Base-by-base conservation (phyloP, 164 flowering plant genomes). In the Malania oleifera region DNA sequence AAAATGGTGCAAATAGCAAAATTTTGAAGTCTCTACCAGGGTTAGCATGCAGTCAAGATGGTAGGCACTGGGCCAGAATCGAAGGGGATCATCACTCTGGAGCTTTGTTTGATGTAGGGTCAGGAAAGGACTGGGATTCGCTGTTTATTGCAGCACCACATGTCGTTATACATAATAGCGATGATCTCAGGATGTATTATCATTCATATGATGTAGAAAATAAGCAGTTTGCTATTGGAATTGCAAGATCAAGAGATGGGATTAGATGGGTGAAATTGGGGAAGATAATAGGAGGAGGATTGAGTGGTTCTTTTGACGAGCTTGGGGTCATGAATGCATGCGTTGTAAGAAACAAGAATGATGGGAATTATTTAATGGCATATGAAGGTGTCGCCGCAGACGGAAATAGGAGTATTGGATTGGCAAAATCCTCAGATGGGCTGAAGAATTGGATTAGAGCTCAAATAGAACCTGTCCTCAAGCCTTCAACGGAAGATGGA, bases 51-150 rank as follows among this genome's bases (percentile, higher is more conserved):
- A 87, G 91, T 57, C 93, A 87, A 63, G 95, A 90, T 62, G 93
- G 93, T 34, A 73, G 87, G 67, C 82, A 85, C 28, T 87, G 95
- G 97, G 92, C 92, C 20, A 78, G 95, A 65, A 84, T 90, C 29
- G 97, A 90, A 75, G 97, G 95, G 25, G 91, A 85, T 35, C 97
- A 87, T 63, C 91, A 90, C 62, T 84, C 77, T 40, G 97, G 95
- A 18, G 90, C 97, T 34, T 51, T 87, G 55, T 59, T 87, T 38
- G 96, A 91, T 57, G 84, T 82, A 9, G 92, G 89, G 0, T 59
- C 65, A 0, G 75, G 47, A 0, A 64, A 55, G 10, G 86, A 85
- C 0, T 87, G 97, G 97, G 98, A 91, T 73, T 84, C 86, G 9
- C 46, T 70, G 54, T 82, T 77, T 44, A 67, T 86, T 15, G 75